Evolutionary conservation across 2,329 filamentous ascomycete species (phyloP).

Genomic region (Decorospora gaudefroyi): DNA sequence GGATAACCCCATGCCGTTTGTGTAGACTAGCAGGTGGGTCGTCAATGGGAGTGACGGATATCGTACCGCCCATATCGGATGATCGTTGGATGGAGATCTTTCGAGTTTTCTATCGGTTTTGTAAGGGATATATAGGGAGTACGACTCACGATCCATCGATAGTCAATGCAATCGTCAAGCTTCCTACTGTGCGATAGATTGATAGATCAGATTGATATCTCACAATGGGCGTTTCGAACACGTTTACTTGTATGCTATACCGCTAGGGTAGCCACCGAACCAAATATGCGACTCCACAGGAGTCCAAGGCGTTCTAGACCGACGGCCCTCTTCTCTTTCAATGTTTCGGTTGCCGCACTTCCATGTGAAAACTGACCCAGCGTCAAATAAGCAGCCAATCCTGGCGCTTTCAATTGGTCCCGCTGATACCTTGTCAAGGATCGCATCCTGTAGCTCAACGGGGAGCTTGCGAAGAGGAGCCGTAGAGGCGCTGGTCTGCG

Average conservation of each 20-base stretch:
- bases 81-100: background rate
- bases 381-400: conserved; percentile 24
- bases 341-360: conserved; percentile 17
- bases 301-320: conserved; percentile 13
- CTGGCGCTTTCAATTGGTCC: conserved; percentile 25
- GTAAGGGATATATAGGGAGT: background rate
- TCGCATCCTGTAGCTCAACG: conserved; percentile 29
- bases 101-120: background rate
- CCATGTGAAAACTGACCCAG: conserved; percentile 27
- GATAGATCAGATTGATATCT: background rate
- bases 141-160: background rate
- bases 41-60: background rate
- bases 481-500: conserved; percentile 7
- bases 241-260: conserved; percentile 24
- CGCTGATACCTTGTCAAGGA: conserved; percentile 24
- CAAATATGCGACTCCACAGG: conserved; percentile 29
- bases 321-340: conserved; percentile 20
- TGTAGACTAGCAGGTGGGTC: background rate
- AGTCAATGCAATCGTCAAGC: background rate
- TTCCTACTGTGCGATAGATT: background rate
- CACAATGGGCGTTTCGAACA: background rate
- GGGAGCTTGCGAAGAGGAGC: conserved; percentile 23
- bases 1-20: too few relatives aligned
- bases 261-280: conserved; percentile 23
- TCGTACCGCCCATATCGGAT: background rate